A percentile compares a stretch with the other conserved stretches of the same genome.
These are phyloP conservation scores for Fusarium denticulatum DNA, from an alignment of 2,329 filamentous ascomycete species.

Conservation along the genomic window DNA sequence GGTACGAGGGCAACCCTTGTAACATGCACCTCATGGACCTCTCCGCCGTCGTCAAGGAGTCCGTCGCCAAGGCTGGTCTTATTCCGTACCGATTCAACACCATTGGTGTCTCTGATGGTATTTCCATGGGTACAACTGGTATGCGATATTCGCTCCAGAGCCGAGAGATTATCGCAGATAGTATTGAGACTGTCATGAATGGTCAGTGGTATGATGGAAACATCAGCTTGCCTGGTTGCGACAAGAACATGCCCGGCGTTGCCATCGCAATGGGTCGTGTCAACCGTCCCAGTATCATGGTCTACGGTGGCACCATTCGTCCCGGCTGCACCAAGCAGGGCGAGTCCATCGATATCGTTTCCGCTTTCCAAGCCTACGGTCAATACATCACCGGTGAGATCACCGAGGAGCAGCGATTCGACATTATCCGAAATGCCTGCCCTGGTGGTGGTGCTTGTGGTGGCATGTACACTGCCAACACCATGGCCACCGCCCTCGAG, in stretches of 20 bases:
- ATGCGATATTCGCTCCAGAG: constrained; percentile 97
- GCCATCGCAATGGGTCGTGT: constrained; percentile 93
- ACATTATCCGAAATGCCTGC: constrained; percentile 93
- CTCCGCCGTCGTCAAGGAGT: constrained; percentile 75
- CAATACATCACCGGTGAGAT: constrained; percentile 94
- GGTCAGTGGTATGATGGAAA: constrained; percentile 99
- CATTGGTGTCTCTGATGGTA: constrained; percentile 95
- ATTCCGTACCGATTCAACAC: constrained; percentile 99
- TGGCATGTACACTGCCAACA: constrained; percentile 94
- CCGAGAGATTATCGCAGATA: constrained; percentile 96
- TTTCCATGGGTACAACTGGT: constrained; percentile 97
- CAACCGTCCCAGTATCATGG: constrained; percentile 95
- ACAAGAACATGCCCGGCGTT: constrained; percentile 99
- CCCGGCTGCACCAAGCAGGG: constrained; percentile 85
- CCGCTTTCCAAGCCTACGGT: constrained; percentile 97
- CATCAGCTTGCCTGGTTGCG: constrained; percentile 94
- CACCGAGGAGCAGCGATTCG: constrained; percentile 88
- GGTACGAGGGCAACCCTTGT: constrained; percentile 98
- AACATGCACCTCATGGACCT: constrained; percentile 98
- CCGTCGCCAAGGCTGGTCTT: constrained; percentile 75
- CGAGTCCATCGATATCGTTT: constrained; percentile 89
- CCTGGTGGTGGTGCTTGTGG: constrained; percentile 73
- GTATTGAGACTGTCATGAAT: constrained; percentile 98
- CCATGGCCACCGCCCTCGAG: constrained; percentile 91
- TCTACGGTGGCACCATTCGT: constrained; percentile 94